Evolutionary conservation across 306 rosid genomes (phyloP).

Genomic region (Rosa persica): DNA sequence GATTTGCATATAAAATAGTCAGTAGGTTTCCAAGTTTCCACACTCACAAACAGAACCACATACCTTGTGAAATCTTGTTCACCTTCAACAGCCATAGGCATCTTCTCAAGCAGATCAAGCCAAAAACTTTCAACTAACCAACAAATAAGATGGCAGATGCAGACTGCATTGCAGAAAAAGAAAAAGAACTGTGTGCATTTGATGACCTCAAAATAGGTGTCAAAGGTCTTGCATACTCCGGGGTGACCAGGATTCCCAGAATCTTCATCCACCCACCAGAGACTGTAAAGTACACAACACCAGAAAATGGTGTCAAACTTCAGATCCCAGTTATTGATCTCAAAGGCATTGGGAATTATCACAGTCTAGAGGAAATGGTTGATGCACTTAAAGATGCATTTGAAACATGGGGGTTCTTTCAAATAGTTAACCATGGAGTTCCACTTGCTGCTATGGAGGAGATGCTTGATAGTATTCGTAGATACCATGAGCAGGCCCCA

Average conservation of each 20-base stretch:
- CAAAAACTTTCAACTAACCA: neutral
- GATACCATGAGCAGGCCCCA: conserved; percentile 59
- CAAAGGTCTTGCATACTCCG: conserved; percentile 60
- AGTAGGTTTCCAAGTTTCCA: too few relatives aligned
- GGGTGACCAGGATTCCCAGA: conserved; percentile 51
- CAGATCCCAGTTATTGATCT: conserved; percentile 63
- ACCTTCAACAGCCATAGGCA: too few relatives aligned
- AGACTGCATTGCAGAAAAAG: conserved; percentile 31
- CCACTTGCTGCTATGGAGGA: conserved; percentile 35
- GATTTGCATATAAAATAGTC: too few relatives aligned
- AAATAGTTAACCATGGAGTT: conserved; percentile 67
- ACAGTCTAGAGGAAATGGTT: conserved; percentile 18
- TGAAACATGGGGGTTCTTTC: conserved; percentile 72
- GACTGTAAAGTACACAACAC: neutral
- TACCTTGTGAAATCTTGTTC: too few relatives aligned
- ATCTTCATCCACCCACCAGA: conserved; percentile 58
- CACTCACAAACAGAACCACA: too few relatives aligned
- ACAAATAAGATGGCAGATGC: neutral
- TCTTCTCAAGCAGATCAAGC: too few relatives aligned
- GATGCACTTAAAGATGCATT: conserved; percentile 50
- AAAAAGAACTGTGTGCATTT: conserved; percentile 45
- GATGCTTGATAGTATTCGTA: conserved; percentile 25
- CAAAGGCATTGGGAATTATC: conserved; percentile 17
- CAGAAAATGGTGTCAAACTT: conserved; percentile 4
- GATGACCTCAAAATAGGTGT: conserved; percentile 58